Conservation (phyloP, 164 flowering plant genomes). For the Chloranthus sessilifolius region DNA sequence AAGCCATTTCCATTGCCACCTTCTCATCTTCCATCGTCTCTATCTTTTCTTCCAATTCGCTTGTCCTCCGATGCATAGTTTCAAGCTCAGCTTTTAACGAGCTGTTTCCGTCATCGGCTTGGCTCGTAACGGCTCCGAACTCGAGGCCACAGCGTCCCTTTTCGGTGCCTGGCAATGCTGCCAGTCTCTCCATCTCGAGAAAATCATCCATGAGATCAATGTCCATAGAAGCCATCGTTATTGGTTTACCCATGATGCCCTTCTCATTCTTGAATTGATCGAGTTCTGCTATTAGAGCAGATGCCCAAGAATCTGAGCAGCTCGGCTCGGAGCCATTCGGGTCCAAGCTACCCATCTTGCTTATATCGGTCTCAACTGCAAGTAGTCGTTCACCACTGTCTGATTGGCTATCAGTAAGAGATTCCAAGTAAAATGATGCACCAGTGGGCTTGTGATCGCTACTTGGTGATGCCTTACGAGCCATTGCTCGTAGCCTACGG, state of each 20-base stretch:
- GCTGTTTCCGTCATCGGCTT: slow-evolving; percentile 18
- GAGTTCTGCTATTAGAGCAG: slow-evolving; percentile 60
- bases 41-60: slow-evolving; percentile 43
- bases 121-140: slow-evolving; percentile 21
- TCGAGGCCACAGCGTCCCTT: slow-evolving; percentile 15
- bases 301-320: slow-evolving; percentile 60
- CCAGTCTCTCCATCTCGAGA: slow-evolving; percentile 91
- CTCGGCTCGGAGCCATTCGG: slow-evolving; percentile 30
- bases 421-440: slow-evolving; percentile 47
- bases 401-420: slow-evolving; percentile 70
- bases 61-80: slow-evolving; percentile 25
- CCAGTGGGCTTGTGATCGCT: slow-evolving; percentile 38
- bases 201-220: slow-evolving; percentile 91
- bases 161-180: slow-evolving; percentile 45
- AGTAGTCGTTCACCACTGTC: slow-evolving; percentile 54
- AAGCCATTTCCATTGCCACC: slow-evolving; percentile 33
- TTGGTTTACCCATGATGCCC: slow-evolving; percentile 18
- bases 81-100: slow-evolving; percentile 39
- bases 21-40: slow-evolving; percentile 41
- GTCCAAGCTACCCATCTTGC: slow-evolving; percentile 27
- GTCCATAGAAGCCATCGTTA: slow-evolving; percentile 28
- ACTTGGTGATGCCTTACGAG: slow-evolving; percentile 30
- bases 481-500: slow-evolving; percentile 47
- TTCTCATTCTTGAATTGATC: slow-evolving; percentile 61
- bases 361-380: slow-evolving; percentile 31